Percentiles rank a stretch among this genome's conserved stretches.
phyloP scores from a whole-genome alignment of 257 asterid species.

The Penstemon eatonii region DNA sequence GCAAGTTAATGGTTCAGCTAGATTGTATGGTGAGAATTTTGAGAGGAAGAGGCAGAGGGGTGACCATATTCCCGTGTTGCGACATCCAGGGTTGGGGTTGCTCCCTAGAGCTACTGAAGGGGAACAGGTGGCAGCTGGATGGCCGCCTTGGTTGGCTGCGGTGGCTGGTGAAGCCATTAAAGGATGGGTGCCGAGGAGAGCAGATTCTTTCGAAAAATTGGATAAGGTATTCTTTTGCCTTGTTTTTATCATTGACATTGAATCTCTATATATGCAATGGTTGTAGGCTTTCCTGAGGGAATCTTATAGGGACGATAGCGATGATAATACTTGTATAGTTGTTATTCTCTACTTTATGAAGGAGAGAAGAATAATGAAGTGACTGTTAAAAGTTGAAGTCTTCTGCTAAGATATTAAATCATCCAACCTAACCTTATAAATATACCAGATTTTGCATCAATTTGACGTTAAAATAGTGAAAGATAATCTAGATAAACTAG shows the following conservation, averaged over 20 bases:
- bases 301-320: not conserved
- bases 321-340: not conserved
- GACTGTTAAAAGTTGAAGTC: slow-evolving; percentile 17
- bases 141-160: slow-evolving; percentile 97
- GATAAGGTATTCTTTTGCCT: slow-evolving; percentile 62
- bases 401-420: slow-evolving; percentile 8
- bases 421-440: slow-evolving; percentile 2
- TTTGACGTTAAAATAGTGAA: no score
- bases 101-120: slow-evolving; percentile 65
- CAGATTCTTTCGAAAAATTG: slow-evolving; percentile 85
- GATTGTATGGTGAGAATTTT: slow-evolving; percentile 49
- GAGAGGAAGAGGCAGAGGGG: slow-evolving; percentile 75
- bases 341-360: not conserved
- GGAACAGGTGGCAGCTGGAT: slow-evolving; percentile 90
- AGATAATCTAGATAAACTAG: no score
- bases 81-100: slow-evolving; percentile 55
- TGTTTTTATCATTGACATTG: slow-evolving; percentile 22
- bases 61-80: slow-evolving; percentile 44
- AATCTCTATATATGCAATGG: not conserved
- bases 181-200: slow-evolving; percentile 94
- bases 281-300: not conserved
- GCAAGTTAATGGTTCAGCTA: slow-evolving; percentile 62
- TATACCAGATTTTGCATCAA: not conserved
- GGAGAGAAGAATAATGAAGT: not conserved
- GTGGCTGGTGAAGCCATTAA: slow-evolving; percentile 23